Evolutionary conservation across 1,284 basidiomycete genomes (phyloP), one percentile per base, ranked within the genome.

Genomic region (Trichosporon inkin): DNA sequence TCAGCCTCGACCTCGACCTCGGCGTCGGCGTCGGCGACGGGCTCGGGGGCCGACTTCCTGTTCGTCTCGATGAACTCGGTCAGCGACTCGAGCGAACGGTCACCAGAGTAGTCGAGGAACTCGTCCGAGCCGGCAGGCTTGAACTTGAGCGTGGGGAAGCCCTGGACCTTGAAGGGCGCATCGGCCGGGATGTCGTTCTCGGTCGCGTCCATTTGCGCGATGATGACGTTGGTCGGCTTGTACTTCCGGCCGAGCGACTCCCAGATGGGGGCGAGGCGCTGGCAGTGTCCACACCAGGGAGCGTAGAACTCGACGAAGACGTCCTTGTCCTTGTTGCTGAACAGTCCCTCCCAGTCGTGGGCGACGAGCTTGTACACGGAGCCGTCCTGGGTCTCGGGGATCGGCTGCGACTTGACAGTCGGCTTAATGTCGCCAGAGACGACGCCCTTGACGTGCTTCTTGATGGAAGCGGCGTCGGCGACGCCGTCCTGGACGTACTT

Each of bases 221-320:
- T 92, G 64, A 87, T 73, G 62, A 99, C 74, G 66, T 86, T 86
- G 75, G 93, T 86, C 81, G 89, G 88, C 75, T 86, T 78, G 56
- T 89, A 99, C 75, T 87, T 87, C 74, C 95, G 89, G 64, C 86
- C 96, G 41, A 99, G 86, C 37, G 83, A 84, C 68, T 97, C 93
- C 90, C 92, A 99, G 57, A 82, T 90, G 28, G 96, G 96, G 75
- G 90, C 91, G 67, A 99, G 86, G 72, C 92, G 74, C 67, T 79
- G 71, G 67, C 77, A 78, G 65, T 78, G 77, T 37, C 77, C 77
- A 65, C 81, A 96, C 95, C 96, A 99, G 57, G 91, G 87, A 57
- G 95, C 96, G 75, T 92, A 98, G 80, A 96, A 94, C 81, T 99
- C 96, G 70, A 97, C 83, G 69, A 99, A 93, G 70, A 97, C 88